Evolutionary conservation across 2,329 filamentous ascomycete genomes (phyloP).

Genomic region (Scytalidium sp.): DNA sequence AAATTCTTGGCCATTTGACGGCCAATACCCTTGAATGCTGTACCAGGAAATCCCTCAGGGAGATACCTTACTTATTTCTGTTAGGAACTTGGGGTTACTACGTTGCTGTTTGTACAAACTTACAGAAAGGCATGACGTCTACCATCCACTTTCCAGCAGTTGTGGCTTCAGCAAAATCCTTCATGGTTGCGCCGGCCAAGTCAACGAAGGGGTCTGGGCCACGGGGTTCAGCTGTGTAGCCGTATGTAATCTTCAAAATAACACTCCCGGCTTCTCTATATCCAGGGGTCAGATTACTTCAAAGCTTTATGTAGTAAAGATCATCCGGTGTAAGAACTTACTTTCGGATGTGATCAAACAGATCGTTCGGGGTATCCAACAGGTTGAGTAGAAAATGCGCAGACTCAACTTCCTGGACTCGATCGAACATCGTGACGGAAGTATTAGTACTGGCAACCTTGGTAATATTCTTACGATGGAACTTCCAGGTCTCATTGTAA

Average conservation of each 20-base stretch:
- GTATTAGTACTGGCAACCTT: conserved; percentile 42
- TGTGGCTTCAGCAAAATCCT: conserved; percentile 35
- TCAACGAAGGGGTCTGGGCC: conserved; percentile 40
- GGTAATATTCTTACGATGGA: conserved; percentile 42
- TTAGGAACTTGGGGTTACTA: no score
- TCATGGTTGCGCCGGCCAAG: conserved; percentile 35
- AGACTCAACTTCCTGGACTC: conserved; percentile 41
- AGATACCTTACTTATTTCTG: conserved; percentile 31
- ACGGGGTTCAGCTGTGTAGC: conserved; percentile 39
- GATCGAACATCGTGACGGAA: conserved; percentile 35
- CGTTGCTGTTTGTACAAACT: conserved; percentile 11
- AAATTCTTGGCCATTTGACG: conserved; percentile 31
- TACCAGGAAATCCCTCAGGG: conserved; percentile 43
- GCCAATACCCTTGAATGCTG: conserved; percentile 40
- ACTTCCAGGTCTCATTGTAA: conserved; percentile 35
- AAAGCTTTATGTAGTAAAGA: not conserved
- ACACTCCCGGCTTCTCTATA: conserved; percentile 34
- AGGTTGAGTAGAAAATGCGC: conserved; percentile 40
- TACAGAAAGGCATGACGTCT: conserved; percentile 41
- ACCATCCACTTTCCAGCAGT: conserved; percentile 42
- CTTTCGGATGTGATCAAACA: conserved; percentile 41
- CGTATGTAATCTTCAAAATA: conserved; percentile 43
- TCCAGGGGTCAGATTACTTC: not conserved
- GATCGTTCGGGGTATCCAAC: conserved; percentile 32
- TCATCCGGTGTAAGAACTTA: conserved; percentile 18